phyloP scores from a whole-genome alignment of 192 early-diverging fungal species.

The Geosiphon pyriformis region DNA sequence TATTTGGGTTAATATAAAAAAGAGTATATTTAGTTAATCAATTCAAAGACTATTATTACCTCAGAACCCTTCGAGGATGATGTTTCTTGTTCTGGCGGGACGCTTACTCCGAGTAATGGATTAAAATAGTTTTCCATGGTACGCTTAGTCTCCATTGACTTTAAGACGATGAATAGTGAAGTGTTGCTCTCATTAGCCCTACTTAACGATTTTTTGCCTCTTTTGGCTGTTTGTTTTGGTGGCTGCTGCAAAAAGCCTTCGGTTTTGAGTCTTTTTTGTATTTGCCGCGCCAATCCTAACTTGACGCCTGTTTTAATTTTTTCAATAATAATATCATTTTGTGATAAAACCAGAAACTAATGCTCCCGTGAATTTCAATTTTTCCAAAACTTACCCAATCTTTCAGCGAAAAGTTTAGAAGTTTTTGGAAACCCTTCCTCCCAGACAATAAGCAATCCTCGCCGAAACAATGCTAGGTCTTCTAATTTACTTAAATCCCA shows the following conservation, averaged over 20 bases:
- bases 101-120: not conserved
- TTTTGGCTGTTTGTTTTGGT: not conserved
- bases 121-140: not conserved
- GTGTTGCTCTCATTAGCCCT: not conserved
- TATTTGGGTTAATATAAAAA: no score
- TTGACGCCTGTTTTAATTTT: not conserved
- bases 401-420: not conserved
- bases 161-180: not conserved
- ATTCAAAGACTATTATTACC: no score
- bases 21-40: no score
- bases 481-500: not conserved
- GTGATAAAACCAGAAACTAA: not conserved
- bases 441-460: not conserved
- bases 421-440: not conserved
- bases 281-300: not conserved
- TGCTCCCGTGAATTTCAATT: no score
- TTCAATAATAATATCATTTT: not conserved
- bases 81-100: not conserved
- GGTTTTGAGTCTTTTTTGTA: not conserved
- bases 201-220: no score
- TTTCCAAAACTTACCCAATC: not conserved
- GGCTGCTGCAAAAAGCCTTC: not conserved
- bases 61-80: no score
- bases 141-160: not conserved
- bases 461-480: constrained; percentile 2